Conservation (phyloP, 306 rosid species). For the Castanea mollissima region DNA sequence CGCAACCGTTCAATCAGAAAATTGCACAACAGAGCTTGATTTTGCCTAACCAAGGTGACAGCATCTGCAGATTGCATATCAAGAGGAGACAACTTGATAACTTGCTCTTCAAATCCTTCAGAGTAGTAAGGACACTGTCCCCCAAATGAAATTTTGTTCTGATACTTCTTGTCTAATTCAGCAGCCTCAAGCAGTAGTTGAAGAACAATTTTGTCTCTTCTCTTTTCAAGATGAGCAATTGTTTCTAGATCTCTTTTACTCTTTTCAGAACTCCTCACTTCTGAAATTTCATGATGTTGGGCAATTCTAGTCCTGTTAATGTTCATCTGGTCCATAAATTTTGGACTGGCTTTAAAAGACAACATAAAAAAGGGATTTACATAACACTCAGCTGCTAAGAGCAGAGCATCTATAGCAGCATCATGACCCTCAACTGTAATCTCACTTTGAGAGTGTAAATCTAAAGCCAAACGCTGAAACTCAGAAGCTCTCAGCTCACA, state of each 20-base stretch:
- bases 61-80: slow-evolving; percentile 77
- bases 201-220: slow-evolving; percentile 78
- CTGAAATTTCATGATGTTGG: slow-evolving; percentile 37
- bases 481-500: slow-evolving; percentile 81
- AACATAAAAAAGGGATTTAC: slow-evolving; percentile 87
- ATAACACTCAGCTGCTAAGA: slow-evolving; percentile 91
- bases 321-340: slow-evolving; percentile 39
- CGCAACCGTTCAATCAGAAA: slow-evolving; percentile 64
- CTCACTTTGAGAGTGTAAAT: slow-evolving; percentile 71
- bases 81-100: slow-evolving; percentile 51
- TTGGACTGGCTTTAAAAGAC: slow-evolving; percentile 47
- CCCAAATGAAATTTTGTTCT: slow-evolving; percentile 42
- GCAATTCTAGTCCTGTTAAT: slow-evolving; percentile 26
- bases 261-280: slow-evolving; percentile 43
- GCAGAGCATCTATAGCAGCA: slow-evolving; percentile 89
- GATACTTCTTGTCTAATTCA: slow-evolving; percentile 72
- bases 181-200: slow-evolving; percentile 85
- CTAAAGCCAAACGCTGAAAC: slow-evolving; percentile 77
- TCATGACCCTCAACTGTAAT: slow-evolving; percentile 76
- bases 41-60: slow-evolving; percentile 83
- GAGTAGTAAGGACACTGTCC: slow-evolving; percentile 37
- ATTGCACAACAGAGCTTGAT: slow-evolving; percentile 75
- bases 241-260: slow-evolving; percentile 52
- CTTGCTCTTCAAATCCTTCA: slow-evolving; percentile 62
- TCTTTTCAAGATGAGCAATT: slow-evolving; percentile 63